Conservation (phyloP, 139 green algal species). For the Chlamydomonas sphaeroides region DNA sequence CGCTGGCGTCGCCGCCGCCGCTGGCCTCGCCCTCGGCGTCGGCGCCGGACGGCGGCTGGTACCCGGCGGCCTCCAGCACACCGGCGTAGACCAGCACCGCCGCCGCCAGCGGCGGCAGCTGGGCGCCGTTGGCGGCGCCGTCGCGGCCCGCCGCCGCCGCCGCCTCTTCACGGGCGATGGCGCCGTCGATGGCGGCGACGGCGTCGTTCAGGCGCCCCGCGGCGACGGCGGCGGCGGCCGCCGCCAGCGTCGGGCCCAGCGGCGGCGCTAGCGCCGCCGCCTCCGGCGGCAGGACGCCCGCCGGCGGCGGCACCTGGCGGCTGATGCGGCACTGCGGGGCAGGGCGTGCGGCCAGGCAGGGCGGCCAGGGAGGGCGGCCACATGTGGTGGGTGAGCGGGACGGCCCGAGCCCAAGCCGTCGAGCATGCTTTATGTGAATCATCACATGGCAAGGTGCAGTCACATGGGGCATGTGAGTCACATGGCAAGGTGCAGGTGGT, state of each 20-base stretch:
- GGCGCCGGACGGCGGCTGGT: background rate
- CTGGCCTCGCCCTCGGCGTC: background rate
- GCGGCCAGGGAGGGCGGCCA: no score
- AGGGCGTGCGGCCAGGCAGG: no score
- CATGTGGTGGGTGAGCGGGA: no score
- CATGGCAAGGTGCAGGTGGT: no score
- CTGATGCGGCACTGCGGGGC: constrained; percentile 20
- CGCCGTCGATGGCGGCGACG: background rate
- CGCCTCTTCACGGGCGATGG: constrained; percentile 4
- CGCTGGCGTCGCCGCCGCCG: background rate
- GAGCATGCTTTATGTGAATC: no score
- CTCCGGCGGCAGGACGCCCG: background rate
- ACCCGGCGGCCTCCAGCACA: constrained; percentile 30
- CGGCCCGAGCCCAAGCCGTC: no score
- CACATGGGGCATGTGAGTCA: no score
- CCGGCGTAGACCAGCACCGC: constrained; percentile 45
- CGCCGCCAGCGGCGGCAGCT: constrained; percentile 23
- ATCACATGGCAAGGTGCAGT: no score
- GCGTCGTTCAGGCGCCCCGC: background rate
- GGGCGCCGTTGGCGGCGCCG: background rate
- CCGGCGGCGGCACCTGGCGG: constrained; percentile 5
- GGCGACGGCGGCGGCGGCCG: background rate
- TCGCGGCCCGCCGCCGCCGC: constrained; percentile 16
- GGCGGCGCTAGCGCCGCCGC: background rate
- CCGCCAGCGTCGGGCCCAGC: background rate